A percentile compares a stretch with the other conserved stretches of the same genome.
Conservation (phyloP, 2,329 filamentous ascomycete genomes). For the Colletotrichum salicis region DNA sequence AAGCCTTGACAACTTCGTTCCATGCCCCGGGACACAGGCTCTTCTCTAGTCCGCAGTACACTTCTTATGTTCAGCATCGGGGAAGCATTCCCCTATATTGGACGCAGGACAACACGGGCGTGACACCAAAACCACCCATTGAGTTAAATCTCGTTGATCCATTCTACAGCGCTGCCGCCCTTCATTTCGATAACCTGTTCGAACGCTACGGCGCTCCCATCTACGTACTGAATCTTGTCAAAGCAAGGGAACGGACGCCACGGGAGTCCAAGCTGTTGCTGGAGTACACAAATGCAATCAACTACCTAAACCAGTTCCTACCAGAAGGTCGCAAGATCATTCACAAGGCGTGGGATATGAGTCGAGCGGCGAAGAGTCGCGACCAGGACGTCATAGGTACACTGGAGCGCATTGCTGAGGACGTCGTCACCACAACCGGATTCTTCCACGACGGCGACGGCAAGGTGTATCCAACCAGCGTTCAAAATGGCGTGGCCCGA, state of each 20-base stretch:
- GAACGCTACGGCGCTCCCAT: conserved; percentile 91
- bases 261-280: conserved; percentile 90
- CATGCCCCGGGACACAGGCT: conserved; percentile 88
- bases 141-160: conserved; percentile 95
- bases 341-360: conserved; percentile 99
- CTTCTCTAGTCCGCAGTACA: conserved; percentile 90
- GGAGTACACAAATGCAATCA: conserved; percentile 87
- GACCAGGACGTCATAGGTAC: conserved; percentile 95
- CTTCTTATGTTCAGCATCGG: conserved; percentile 95
- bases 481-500: conserved; percentile 91
- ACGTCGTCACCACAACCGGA: conserved; percentile 84
- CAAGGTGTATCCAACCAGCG: conserved; percentile 69
- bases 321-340: conserved; percentile 86
- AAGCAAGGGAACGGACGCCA: conserved; percentile 86
- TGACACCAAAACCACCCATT: conserved; percentile 96
- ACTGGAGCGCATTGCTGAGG: conserved; percentile 88
- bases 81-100: conserved; percentile 97
- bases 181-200: conserved; percentile 96
- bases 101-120: conserved; percentile 95
- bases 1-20: conserved; percentile 93
- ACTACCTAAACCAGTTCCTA: conserved; percentile 94
- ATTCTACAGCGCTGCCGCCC: conserved; percentile 90
- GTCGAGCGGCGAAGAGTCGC: conserved; percentile 88
- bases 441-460: conserved; percentile 95
- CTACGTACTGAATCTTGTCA: conserved; percentile 91